A percentile compares a stretch with the other conserved stretches of the same genome.
These are phyloP conservation scores for Bisporella sp. DNA, from an alignment of 2,329 filamentous ascomycete species.

Conservation along the genomic window DNA sequence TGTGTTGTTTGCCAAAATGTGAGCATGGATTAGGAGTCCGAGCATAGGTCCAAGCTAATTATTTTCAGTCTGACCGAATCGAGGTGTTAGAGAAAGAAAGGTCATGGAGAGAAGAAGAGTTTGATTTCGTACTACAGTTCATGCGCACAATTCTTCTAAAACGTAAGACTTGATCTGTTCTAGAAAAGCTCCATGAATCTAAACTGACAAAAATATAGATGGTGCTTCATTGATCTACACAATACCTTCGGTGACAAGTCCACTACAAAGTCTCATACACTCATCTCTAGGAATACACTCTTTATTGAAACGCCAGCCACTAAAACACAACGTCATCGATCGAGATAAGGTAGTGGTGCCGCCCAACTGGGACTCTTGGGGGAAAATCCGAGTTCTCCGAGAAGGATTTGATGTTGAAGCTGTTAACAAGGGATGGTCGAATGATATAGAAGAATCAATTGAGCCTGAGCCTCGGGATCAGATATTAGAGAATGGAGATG, in stretches of 20 bases:
- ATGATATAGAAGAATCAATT: constrained; percentile 63
- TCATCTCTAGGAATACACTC: constrained; percentile 83
- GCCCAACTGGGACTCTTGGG: constrained; percentile 97
- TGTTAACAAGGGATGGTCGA: constrained; percentile 77
- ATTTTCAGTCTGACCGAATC: constrained; percentile 33
- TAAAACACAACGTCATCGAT: constrained; percentile 90
- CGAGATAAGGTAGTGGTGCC: constrained; percentile 91
- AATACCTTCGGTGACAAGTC: constrained; percentile 67
- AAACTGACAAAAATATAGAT: constrained; percentile 40
- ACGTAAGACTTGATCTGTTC: constrained; percentile 46
- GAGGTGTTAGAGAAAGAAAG: constrained; percentile 84
- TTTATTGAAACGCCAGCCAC: constrained; percentile 66
- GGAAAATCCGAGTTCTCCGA: constrained; percentile 86
- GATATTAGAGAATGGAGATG: constrained; percentile 10
- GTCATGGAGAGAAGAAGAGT: constrained; percentile 92
- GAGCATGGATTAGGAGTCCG: constrained; percentile 25
- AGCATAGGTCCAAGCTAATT: no score
- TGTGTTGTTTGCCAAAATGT: constrained; percentile 97
- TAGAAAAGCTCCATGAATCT: not conserved
- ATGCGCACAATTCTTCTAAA: constrained; percentile 83
- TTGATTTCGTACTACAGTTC: constrained; percentile 92
- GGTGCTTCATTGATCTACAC: constrained; percentile 83
- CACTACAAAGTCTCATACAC: constrained; percentile 73
- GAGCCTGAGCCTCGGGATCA: constrained; percentile 29
- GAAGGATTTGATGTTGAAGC: constrained; percentile 90